These are phyloP conservation scores for Piloderma croceum DNA, from an alignment of 768 basidiomycete species.

Conservation along the genomic window DNA sequence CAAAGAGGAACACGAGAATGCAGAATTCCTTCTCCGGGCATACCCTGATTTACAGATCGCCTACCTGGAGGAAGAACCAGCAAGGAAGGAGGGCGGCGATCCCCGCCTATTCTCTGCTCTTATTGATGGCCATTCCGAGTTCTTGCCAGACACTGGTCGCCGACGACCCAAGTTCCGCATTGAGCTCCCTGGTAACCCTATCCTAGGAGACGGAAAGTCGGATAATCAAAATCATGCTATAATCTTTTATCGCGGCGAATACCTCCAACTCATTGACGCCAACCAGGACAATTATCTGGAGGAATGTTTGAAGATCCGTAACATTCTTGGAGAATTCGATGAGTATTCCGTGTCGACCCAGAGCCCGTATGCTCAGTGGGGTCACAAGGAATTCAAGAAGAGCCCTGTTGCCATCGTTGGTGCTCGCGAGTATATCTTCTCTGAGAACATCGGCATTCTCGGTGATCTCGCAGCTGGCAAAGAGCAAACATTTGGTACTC, in stretches of 20 bases:
- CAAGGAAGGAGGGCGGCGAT: constrained; percentile 92
- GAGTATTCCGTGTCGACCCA: constrained; percentile 81
- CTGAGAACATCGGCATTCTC: constrained; percentile 98
- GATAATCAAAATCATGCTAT: constrained; percentile 99
- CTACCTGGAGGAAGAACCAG: constrained; percentile 93
- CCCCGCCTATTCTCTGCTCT: constrained; percentile 92
- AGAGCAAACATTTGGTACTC: constrained; percentile 98
- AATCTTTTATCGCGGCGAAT: constrained; percentile 98
- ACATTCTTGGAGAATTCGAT: constrained; percentile 96
- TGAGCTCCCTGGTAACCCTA: constrained; percentile 97
- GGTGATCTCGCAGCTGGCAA: constrained; percentile 98
- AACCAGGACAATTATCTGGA: constrained; percentile 99
- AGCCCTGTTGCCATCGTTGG: constrained; percentile 95
- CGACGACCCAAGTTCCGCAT: constrained; percentile 96
- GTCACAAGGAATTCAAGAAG: constrained; percentile 80
- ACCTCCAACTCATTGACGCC: constrained; percentile 97
- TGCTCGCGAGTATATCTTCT: constrained; percentile 99
- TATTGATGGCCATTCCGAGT: constrained; percentile 97
- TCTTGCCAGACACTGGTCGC: constrained; percentile 81
- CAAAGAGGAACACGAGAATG: constrained; percentile 98
- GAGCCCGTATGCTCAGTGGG: constrained; percentile 90
- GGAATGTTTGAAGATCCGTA: constrained; percentile 98
- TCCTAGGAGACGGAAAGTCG: constrained; percentile 97
- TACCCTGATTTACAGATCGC: constrained; percentile 99
- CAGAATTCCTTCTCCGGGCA: constrained; percentile 93